Base-by-base conservation (phyloP, 2,329 filamentous ascomycete genomes). In the Neofusicoccum parvum region DNA sequence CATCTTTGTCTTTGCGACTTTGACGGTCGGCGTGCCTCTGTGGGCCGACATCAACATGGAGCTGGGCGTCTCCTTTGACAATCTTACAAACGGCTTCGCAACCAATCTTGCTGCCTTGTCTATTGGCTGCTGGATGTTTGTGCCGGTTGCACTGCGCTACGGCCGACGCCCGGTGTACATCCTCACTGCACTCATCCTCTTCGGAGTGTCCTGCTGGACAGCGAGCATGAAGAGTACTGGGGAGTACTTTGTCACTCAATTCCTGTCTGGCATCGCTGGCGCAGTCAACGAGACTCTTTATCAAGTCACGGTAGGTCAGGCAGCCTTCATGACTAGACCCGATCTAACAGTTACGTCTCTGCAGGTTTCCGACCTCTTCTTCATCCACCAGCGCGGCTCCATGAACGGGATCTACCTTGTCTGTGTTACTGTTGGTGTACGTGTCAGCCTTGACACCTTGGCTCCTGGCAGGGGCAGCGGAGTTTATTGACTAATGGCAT, bases 331-430 rank as follows among this genome's bases (percentile, higher is more conserved):
- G 14, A 3, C 17, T 23, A 5, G 15, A 34, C 10, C 27, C 9
- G 53, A 4, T 36, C 54, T 56, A 12, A 56, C 17, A 36, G n/a
- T 39, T 12, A 14, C 15, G 74, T 75, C 0, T 72, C 80, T 83
- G 72, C 83, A 81, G 0, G 77, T 83, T 11, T 77, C 78, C 11
- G 81, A 84, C 67, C 62, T 85, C 49, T 84, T 80, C 71, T 84
- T 84, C 65, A 75, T 83, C 3, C 82, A 84, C 59, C 74, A 84
- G 62, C 75, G 80, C 20, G 82, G 79, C 0, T 71, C 75, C 1
- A 80, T 82, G 78, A 86, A 85, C 66, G 74, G 73, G 0, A 75
- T 82, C 11, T 86, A 82, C 34, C 50, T 74, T 66, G 72, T 81
- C 65, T 80, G 75, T 66, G 75, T 79, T 45, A 75, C 53, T 72